Conservation (phyloP, 2,329 filamentous ascomycete genomes). For the Teratosphaeria epicoccoides region DNA sequence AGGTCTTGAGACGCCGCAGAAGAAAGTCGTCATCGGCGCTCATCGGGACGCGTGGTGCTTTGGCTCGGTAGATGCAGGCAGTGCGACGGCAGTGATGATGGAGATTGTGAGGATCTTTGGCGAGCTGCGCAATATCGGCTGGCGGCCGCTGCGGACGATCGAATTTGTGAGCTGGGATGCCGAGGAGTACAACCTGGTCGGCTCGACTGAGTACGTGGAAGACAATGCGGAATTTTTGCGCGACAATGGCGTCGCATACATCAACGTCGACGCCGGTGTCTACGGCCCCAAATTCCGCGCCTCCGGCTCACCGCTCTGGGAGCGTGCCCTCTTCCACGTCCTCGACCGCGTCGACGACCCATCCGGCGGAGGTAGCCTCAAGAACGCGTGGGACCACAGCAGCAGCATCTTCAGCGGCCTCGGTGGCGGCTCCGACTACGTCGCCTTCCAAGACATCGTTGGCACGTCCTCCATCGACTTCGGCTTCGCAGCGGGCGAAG, state of each 20-base stretch:
- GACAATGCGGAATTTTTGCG: slow-evolving; percentile 64
- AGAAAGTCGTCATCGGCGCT: slow-evolving; percentile 82
- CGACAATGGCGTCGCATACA: slow-evolving; percentile 67
- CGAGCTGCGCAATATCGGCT: slow-evolving; percentile 63
- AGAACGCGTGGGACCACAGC: slow-evolving; percentile 62
- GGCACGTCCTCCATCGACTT: slow-evolving; percentile 83
- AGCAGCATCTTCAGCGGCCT: slow-evolving; percentile 52
- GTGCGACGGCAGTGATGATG: slow-evolving; percentile 81
- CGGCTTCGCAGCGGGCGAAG: slow-evolving; percentile 48
- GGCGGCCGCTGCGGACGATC: slow-evolving; percentile 87
- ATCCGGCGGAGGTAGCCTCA: slow-evolving; percentile 51
- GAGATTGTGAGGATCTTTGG: slow-evolving; percentile 82
- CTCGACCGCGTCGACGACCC: slow-evolving; percentile 68
- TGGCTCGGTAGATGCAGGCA: slow-evolving; percentile 74
- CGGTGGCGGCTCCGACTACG: slow-evolving; percentile 70
- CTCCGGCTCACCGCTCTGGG: slow-evolving; percentile 69
- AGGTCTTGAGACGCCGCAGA: slow-evolving; percentile 73
- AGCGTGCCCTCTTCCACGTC: slow-evolving; percentile 59
- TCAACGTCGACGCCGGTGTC: slow-evolving; percentile 82
- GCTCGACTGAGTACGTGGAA: slow-evolving; percentile 92
- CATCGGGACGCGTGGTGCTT: slow-evolving; percentile 90
- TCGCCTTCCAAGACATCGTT: slow-evolving; percentile 82
- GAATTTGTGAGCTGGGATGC: slow-evolving; percentile 97
- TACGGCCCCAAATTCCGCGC: slow-evolving; percentile 60
- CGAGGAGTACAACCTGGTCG: slow-evolving; percentile 83